Evolutionary conservation across 1,284 basidiomycete genomes (phyloP), one percentile per base, ranked within the genome.

Genomic region (Taiwanofungus camphoratus): DNA sequence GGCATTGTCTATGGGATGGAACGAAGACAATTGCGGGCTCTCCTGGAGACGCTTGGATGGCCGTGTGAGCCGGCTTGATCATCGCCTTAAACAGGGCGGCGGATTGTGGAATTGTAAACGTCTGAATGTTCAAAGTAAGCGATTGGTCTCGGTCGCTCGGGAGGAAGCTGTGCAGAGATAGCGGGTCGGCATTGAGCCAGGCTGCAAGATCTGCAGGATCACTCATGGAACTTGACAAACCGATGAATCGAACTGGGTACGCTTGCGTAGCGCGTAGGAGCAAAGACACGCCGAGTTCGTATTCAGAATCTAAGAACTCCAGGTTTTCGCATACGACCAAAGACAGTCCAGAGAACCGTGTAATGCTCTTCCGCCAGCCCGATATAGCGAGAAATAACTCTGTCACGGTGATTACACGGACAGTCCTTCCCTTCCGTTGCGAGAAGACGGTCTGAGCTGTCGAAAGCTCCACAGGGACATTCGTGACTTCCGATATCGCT

Each of bases 101-200:
- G 3, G 92, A 95, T 57, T 95, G 85, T 0, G 92, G 79, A 42
- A 93, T 85, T 21, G 85, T 86, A 66, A 97, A 97, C 0, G 89
- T 76, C 49, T 89, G 83, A 18, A 84, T 76, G 12, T 74, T 73
- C 9, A 82, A 76, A 3, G 71, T 68, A 15, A 99, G 69, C 0
- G 90, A 76, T 51, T 92, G 87, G 43, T 93, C 89, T 24, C 93
- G 81, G 55, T 93, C 86, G 32, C 73, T 77, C 0, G 93, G 88
- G 9, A 77, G 71, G 70, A 99, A 98, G 56, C 78, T 82, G 63
- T 87, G 87, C 24, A 88, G 64, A 11, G 76, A 79, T 13, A 68
- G 66, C 6, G 77, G 65, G 34, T 83, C 75, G 35, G 92, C 83
- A 39, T 78, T 70, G 12, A 99, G 72, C 95, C 95, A 99, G 4